phyloP scores from a whole-genome alignment of 1,139 yeast species.

The Pichia terricola region DNA sequence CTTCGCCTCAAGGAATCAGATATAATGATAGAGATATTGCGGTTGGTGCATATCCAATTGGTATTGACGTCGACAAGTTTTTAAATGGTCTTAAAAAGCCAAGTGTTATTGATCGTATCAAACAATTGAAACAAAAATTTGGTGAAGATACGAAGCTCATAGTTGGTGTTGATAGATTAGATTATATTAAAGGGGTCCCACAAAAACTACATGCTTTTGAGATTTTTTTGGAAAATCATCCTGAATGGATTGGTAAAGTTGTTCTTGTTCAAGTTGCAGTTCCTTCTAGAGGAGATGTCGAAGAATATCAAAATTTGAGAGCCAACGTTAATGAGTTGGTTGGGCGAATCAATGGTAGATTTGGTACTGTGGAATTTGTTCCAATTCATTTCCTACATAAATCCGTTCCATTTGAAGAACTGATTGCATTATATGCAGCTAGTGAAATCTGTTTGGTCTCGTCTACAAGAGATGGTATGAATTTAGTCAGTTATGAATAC shows the following conservation, averaged over 20 bases:
- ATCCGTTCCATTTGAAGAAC: constrained; percentile 81
- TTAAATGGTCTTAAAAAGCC: constrained; percentile 63
- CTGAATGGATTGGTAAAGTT: constrained; percentile 97
- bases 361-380: constrained; percentile 94
- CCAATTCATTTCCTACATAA: constrained; percentile 97
- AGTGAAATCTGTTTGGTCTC: constrained; percentile 90
- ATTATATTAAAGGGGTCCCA: constrained; percentile 95
- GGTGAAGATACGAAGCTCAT: constrained; percentile 69
- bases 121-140: constrained; percentile 51
- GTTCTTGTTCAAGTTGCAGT: constrained; percentile 95
- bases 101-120: constrained; percentile 56
- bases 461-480: constrained; percentile 98
- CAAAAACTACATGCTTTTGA: constrained; percentile 95
- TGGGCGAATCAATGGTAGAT: constrained; percentile 92
- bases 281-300: constrained; percentile 96
- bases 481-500: constrained; percentile 89
- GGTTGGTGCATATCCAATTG: constrained; percentile 97
- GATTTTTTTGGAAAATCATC: constrained; percentile 82
- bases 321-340: constrained; percentile 94
- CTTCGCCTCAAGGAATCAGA: constrained; percentile 86
- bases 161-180: constrained; percentile 93
- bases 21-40: constrained; percentile 68
- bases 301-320: constrained; percentile 89
- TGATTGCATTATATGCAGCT: constrained; percentile 74
- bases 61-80: constrained; percentile 91